Evolutionary conservation across 2,329 filamentous ascomycete species (phyloP), one percentile per base, ranked within the genome.

Genomic region (Cytospora piceicola): DNA sequence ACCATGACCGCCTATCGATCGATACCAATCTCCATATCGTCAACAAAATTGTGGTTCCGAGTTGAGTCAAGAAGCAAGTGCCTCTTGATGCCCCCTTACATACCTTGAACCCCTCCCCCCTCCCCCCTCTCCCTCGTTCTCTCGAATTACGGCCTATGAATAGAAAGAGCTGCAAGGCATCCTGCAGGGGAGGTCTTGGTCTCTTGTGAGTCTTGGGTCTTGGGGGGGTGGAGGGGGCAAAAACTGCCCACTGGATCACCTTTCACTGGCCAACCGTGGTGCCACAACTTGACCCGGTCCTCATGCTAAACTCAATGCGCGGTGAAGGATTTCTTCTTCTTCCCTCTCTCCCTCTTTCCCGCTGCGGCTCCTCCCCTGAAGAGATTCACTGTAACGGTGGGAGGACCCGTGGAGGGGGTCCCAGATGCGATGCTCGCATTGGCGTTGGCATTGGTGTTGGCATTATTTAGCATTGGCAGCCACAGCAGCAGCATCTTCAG

Each of bases 131-230:
- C 34, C 34, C 42, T 20, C 42, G 20, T 11, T 46, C 12, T 36
- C 34, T 14, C 34, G 46, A 49, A 49, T 49, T 49, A 22, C 20
- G 46, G n/a, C 22, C 46, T 49, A 49, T 49, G n/a, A 22, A 49
- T 49, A 22, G 24, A 51, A 27, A 36, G 24, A 17, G 34, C 30
- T 63, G 39, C 61, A 57, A 36, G 46, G 58, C 27, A 39, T 63
- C 39, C 53, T 63, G 61, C 61, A 63, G 61, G 61, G 61, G 46
- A 22, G n/a, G 46, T 49, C 42, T 49, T n/a, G 22, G 11, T 49
- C 46, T 49, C n/a, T 49, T 24, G 2, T 42, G 6, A 42, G n/a
- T 42, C 39, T 42, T 42, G 39, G 32, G 11, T n/a, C n/a, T n/a
- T n/a, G n/a, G n/a, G n/a, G n/a, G n/a, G n/a, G n/a, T n/a, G n/a